A percentile compares a stretch with the other conserved stretches of the same genome.
phyloP scores from a whole-genome alignment of 108 stramenopile species.

The Pseudonitzschia multiseries region DNA sequence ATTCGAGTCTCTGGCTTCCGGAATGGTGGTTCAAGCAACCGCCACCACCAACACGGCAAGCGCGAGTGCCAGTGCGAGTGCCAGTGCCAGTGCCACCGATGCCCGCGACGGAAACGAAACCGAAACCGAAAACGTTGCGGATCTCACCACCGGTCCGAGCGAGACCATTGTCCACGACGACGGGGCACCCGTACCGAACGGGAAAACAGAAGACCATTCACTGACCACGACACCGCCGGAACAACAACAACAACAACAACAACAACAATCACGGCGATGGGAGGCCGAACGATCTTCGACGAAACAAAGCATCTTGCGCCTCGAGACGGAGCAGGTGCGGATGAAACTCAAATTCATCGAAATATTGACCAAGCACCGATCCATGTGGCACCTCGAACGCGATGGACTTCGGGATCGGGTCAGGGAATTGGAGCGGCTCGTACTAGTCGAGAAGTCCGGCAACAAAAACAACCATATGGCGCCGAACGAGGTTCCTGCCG shows the following conservation, averaged over 20 bases:
- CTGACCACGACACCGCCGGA: background rate
- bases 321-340: background rate
- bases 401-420: background rate
- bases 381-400: background rate
- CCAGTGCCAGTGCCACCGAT: too few species aligned
- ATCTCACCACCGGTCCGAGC: too few species aligned
- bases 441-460: too few species aligned
- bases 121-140: too few species aligned
- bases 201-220: background rate
- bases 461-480: too few species aligned
- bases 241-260: too few species aligned
- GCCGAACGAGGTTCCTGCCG: too few species aligned
- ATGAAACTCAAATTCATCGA: conserved; percentile 10
- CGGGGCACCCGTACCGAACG: too few species aligned
- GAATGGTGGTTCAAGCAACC: background rate
- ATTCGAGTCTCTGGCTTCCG: background rate
- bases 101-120: background rate
- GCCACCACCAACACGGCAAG: background rate
- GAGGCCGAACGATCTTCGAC: background rate
- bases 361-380: conserved; percentile 9
- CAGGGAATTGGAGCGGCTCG: background rate
- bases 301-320: background rate
- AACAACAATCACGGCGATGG: too few species aligned
- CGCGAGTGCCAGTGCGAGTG: background rate
- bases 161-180: too few species aligned